Conservation (phyloP, 441 rosid species). For the Erodium texanum region DNA sequence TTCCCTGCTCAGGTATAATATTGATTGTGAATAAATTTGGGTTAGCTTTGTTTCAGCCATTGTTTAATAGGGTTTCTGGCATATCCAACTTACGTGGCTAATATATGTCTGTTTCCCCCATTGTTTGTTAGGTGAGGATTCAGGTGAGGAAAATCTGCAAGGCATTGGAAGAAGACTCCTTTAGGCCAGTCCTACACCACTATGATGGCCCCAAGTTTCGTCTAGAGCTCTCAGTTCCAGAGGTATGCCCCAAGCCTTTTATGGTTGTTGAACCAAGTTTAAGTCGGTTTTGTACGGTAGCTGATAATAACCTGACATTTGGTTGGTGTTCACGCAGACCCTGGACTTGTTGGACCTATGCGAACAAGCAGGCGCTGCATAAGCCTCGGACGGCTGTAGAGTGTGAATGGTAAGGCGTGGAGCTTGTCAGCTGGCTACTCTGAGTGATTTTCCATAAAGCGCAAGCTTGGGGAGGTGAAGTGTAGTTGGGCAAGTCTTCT, state of each 20-base stretch:
- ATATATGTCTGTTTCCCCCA: neutral
- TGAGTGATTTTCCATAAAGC: neutral
- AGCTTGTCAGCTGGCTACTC: neutral
- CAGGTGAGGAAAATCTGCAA: slow-evolving; percentile 74
- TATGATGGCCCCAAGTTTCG: slow-evolving; percentile 97
- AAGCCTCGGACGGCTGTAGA: slow-evolving; percentile 18
- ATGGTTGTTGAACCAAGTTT: neutral
- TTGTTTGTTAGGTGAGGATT: slow-evolving; percentile 58
- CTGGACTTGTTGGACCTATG: slow-evolving; percentile 80
- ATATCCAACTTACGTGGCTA: neutral
- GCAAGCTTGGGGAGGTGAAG: neutral
- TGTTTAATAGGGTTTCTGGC: neutral
- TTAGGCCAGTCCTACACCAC: slow-evolving; percentile 94
- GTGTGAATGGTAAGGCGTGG: slow-evolving; percentile 10
- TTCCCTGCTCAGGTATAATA: slow-evolving; percentile 87
- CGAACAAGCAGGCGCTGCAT: slow-evolving; percentile 67
- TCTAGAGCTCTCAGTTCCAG: slow-evolving; percentile 92
- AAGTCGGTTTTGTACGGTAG: neutral
- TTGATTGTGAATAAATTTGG: neutral
- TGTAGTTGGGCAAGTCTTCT: slow-evolving; percentile 22
- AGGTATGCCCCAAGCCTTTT: slow-evolving; percentile 37
- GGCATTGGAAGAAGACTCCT: slow-evolving; percentile 94
- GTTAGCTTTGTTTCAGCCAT: neutral
- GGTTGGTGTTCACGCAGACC: slow-evolving; percentile 46
- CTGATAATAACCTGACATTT: neutral